phyloP scores from a whole-genome alignment of 352 stramenopile genomes.

The Nothophytophthora sp. region DNA sequence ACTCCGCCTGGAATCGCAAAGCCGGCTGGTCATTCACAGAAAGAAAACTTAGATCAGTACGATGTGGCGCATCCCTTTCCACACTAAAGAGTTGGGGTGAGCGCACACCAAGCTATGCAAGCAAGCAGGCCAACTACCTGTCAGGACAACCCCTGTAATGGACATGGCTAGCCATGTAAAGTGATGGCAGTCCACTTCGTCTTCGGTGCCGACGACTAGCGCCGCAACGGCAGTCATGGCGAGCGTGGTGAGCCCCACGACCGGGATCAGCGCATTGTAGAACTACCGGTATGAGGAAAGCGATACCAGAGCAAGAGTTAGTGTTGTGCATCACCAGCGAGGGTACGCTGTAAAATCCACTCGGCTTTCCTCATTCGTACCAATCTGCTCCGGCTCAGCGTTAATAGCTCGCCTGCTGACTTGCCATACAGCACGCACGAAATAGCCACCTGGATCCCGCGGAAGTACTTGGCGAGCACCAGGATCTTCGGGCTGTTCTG shows the following conservation, averaged over 20 bases:
- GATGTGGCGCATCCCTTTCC: background rate
- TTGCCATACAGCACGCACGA: conserved; percentile 74
- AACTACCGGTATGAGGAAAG: conserved; percentile 37
- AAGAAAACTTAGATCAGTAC: background rate
- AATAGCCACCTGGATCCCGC: conserved; percentile 62
- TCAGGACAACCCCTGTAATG: conserved; percentile 52
- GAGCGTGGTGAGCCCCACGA: conserved; percentile 52
- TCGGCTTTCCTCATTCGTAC: conserved; percentile 8
- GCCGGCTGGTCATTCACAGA: conserved; percentile 30
- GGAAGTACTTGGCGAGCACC: conserved; percentile 73
- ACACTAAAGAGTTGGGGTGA: too few relatives aligned
- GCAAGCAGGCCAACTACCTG: conserved; percentile 24
- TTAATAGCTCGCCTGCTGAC: conserved; percentile 63
- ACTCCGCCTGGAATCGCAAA: conserved; percentile 63
- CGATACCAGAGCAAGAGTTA: too few relatives aligned
- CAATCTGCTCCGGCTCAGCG: conserved; percentile 41
- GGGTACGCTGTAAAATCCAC: too few relatives aligned
- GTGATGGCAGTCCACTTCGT: conserved; percentile 72
- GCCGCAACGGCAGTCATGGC: conserved; percentile 55
- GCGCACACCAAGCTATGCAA: background rate
- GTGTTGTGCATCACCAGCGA: too few relatives aligned
- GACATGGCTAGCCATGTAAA: conserved; percentile 75
- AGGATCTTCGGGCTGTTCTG: conserved; percentile 61
- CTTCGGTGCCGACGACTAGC: conserved; percentile 40
- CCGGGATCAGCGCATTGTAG: conserved; percentile 48